Conservation (phyloP, 495 filamentous ascomycete genomes). For the Neurospora sp. region DNA sequence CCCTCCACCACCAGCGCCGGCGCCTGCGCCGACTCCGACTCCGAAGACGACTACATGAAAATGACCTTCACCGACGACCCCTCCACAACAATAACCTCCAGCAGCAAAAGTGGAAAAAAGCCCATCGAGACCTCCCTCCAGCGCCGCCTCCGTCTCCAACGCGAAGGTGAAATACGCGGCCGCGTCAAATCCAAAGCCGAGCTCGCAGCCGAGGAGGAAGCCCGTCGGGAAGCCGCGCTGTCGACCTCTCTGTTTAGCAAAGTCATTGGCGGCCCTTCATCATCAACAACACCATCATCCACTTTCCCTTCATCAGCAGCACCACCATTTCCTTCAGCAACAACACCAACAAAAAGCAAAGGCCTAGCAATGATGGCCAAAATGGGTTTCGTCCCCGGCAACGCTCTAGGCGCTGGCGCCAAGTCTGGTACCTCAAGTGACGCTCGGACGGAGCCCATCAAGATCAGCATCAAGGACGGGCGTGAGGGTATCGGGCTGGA, state of each 20-base stretch:
- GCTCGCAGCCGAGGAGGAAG: constrained; percentile 55
- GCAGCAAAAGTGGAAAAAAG: background rate
- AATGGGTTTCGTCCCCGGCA: constrained; percentile 72
- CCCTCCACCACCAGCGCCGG: background rate
- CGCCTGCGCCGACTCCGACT: background rate
- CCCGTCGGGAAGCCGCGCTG: constrained; percentile 64
- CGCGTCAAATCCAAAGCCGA: constrained; percentile 74
- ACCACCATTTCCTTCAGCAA: constrained; percentile 10
- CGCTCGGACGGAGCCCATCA: constrained; percentile 50
- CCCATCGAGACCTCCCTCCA: constrained; percentile 46
- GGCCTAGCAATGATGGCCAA: constrained; percentile 95
- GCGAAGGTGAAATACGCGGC: constrained; percentile 49
- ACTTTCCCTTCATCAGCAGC: background rate
- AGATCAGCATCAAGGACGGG: constrained; percentile 63
- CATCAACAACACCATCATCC: background rate
- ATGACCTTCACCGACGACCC: constrained; percentile 41
- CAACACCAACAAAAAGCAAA: constrained; percentile 44
- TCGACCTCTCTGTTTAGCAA: constrained; percentile 50
- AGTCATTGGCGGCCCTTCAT: constrained; percentile 11
- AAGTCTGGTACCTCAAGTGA: background rate
- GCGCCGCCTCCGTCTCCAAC: constrained; percentile 41
- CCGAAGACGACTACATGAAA: constrained; percentile 56
- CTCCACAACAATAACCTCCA: background rate
- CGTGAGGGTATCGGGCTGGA: constrained; percentile 81
- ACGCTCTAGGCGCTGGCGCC: constrained; percentile 45